These are phyloP conservation scores for Prinsepia uniflora DNA, from an alignment of 306 rosid species.

Conservation along the genomic window DNA sequence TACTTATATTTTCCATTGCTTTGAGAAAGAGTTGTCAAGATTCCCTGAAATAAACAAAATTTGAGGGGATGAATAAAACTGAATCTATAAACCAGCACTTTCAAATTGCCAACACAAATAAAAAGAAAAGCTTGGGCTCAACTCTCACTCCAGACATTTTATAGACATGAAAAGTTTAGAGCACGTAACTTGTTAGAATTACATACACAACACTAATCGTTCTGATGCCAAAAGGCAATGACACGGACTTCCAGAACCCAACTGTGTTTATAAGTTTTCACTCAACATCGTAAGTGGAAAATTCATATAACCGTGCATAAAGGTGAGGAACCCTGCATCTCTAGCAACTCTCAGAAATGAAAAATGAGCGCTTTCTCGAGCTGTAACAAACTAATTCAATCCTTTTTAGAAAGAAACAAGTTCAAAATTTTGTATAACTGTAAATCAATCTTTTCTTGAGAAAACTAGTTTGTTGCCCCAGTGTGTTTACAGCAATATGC, in stretches of 20 bases:
- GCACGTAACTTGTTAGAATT: neutral
- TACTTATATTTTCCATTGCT: constrained; percentile 62
- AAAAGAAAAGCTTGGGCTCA: neutral
- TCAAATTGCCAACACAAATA: neutral
- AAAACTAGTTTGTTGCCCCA: constrained; percentile 2
- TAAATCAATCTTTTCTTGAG: neutral
- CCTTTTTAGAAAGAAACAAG: neutral
- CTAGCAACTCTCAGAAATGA: neutral
- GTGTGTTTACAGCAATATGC: neutral
- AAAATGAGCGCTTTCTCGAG: neutral
- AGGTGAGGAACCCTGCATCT: neutral
- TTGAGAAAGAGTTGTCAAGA: constrained; percentile 82
- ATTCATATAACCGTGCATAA: neutral
- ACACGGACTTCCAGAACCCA: neutral
- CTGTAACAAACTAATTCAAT: neutral
- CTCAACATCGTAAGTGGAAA: neutral
- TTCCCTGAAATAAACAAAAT: constrained; percentile 51
- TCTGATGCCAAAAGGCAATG: constrained; percentile 1
- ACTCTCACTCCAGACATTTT: neutral
- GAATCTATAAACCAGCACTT: neutral
- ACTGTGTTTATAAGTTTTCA: neutral
- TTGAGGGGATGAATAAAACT: neutral
- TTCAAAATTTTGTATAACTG: neutral
- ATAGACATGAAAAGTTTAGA: neutral
- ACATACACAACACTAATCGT: neutral